phyloP scores from a whole-genome alignment of 1,139 yeast species.

The Starmera stellimalicola region DNA sequence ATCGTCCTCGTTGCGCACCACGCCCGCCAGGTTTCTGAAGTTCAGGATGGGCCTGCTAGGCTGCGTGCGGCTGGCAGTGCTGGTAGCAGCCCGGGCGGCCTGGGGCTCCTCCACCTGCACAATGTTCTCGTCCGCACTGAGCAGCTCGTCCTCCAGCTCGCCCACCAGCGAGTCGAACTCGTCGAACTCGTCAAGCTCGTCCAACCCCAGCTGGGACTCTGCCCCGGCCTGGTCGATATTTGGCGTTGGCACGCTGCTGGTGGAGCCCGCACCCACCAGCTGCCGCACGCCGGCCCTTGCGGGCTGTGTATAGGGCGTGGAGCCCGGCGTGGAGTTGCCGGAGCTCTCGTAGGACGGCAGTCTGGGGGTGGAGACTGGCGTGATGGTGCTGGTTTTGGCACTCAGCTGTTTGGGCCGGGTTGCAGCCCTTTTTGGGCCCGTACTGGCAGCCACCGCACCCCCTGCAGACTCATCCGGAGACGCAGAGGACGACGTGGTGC shows the following conservation, averaged over 20 bases:
- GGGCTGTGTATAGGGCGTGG: neutral
- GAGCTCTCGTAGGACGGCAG: neutral
- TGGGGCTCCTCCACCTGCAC: conserved; percentile 10
- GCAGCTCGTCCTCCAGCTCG: conserved; percentile 16
- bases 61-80: neutral
- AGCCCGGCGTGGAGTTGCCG: neutral
- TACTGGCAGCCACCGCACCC: no score
- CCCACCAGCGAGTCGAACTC: conserved; percentile 14
- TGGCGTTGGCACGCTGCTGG: conserved; percentile 6
- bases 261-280: neutral
- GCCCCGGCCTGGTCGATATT: conserved; percentile 4
- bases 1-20: conserved; percentile 13
- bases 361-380: neutral
- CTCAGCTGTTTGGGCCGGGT: no score
- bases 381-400: no score
- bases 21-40: conserved; percentile 16
- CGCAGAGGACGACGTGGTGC: no score
- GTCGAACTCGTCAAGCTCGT: conserved; percentile 6
- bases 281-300: no score
- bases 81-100: neutral
- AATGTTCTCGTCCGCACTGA: conserved; percentile 7
- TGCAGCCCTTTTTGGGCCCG: no score
- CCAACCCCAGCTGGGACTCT: neutral
- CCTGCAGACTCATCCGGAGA: no score
- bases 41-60: conserved; percentile 1